Percentiles rank a stretch among this genome's conserved stretches.
These are phyloP conservation scores for Xylaria sp. DNA, from an alignment of 2,329 filamentous ascomycete genomes.

Conservation along the genomic window DNA sequence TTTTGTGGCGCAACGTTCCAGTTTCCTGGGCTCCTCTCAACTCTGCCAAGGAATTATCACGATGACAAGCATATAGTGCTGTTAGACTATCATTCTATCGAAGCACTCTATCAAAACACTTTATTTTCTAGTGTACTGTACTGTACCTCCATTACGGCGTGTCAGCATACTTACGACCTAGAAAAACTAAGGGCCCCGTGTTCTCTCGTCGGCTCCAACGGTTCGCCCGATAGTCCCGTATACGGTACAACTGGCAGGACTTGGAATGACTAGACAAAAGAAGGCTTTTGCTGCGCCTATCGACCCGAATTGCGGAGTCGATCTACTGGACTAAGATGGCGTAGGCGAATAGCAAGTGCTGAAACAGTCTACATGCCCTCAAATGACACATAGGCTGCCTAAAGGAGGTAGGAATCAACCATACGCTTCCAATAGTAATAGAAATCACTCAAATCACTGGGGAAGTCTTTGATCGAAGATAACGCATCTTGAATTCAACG, in stretches of 20 bases:
- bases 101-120: not conserved
- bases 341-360: not conserved
- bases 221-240: not conserved
- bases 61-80: not conserved
- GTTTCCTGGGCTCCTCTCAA: not conserved
- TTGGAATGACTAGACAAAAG: not conserved
- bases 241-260: not conserved
- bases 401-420: too few relatives aligned
- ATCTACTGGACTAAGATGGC: not conserved
- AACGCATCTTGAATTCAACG: too few relatives aligned
- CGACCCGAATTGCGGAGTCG: not conserved
- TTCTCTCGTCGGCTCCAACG: not conserved
- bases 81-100: not conserved
- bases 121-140: not conserved
- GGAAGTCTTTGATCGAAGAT: too few relatives aligned
- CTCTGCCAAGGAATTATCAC: slow-evolving; percentile 11
- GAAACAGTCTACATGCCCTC: too few relatives aligned
- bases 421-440: too few relatives aligned
- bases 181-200: not conserved
- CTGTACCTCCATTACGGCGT: not conserved
- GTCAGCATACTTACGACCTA: not conserved
- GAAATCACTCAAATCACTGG: too few relatives aligned
- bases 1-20: slow-evolving; percentile 5
- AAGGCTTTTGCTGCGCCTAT: not conserved
- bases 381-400: too few relatives aligned